Conservation (phyloP, 1,284 basidiomycete genomes). For the Leccinum angustisporum region DNA sequence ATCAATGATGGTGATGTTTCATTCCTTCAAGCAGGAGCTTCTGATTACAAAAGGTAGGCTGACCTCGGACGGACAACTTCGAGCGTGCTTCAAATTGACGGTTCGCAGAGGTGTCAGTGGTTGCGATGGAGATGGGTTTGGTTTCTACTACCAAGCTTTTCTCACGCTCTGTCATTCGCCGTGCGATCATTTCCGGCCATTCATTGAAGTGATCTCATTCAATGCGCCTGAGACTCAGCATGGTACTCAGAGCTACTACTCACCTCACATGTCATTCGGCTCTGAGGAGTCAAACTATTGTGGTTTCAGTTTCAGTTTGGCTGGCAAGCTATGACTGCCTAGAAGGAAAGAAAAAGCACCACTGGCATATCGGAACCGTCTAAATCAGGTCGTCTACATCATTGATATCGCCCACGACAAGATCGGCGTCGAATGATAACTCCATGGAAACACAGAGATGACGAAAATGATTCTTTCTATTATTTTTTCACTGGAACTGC, state of each 20-base stretch:
- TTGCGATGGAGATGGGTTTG: neutral
- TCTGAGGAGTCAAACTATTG: no score
- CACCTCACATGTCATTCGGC: no score
- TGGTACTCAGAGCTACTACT: neutral
- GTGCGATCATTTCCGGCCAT: slow-evolving; percentile 59
- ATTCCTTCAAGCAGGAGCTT: neutral
- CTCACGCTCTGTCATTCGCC: slow-evolving; percentile 10
- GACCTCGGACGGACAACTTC: neutral
- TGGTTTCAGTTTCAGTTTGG: no score
- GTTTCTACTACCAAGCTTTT: no score
- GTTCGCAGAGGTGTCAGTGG: neutral
- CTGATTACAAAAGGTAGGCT: neutral
- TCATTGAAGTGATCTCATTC: slow-evolving; percentile 54
- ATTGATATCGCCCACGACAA: slow-evolving; percentile 43
- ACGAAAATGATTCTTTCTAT: slow-evolving; percentile 33
- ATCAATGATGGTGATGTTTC: neutral
- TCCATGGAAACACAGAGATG: slow-evolving; percentile 29
- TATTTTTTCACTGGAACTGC: slow-evolving; percentile 4
- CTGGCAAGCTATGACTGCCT: neutral
- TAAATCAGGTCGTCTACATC: neutral
- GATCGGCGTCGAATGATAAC: slow-evolving; percentile 29
- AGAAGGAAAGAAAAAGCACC: neutral
- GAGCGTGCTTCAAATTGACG: neutral
- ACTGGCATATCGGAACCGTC: neutral
- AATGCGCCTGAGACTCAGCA: slow-evolving; percentile 36